Conservation (phyloP, 1,284 basidiomycete genomes). For the Heterobasidion irregulare region DNA sequence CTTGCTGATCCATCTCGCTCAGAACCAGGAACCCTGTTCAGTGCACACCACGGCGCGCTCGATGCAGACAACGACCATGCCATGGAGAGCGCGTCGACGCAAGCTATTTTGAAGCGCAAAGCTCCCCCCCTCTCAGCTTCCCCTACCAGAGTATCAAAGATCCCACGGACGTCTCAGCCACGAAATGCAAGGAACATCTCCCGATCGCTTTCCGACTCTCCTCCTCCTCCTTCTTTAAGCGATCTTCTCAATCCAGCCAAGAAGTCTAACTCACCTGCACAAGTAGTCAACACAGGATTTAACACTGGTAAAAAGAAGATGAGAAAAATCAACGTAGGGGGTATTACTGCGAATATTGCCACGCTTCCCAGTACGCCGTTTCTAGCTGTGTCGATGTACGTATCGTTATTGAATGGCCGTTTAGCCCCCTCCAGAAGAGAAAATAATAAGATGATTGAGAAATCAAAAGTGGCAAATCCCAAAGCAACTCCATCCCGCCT, state of each 20-base stretch:
- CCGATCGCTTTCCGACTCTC: not conserved
- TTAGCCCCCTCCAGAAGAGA: no score
- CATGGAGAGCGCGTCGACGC: not conserved
- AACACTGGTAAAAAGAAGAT: not conserved
- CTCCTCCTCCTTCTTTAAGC: not conserved
- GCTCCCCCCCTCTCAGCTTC: not conserved
- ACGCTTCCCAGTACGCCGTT: no score
- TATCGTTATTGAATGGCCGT: no score
- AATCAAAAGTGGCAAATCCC: no score
- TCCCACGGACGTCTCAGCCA: not conserved
- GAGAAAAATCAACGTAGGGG: not conserved
- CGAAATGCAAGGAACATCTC: not conserved
- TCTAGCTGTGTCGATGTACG: no score
- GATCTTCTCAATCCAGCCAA: not conserved
- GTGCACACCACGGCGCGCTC: not conserved
- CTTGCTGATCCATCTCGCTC: no score
- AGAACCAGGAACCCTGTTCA: not conserved
- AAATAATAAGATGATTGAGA: no score
- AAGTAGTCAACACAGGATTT: not conserved
- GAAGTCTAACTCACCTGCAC: no score
- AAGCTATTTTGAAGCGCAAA: constrained; percentile 5
- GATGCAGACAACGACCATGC: not conserved
- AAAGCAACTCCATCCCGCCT: no score
- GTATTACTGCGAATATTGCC: not conserved
- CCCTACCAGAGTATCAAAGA: not conserved